These are phyloP conservation scores for Gossypium bickii DNA, from an alignment of 345 rosid genomes.

Conservation along the genomic window DNA sequence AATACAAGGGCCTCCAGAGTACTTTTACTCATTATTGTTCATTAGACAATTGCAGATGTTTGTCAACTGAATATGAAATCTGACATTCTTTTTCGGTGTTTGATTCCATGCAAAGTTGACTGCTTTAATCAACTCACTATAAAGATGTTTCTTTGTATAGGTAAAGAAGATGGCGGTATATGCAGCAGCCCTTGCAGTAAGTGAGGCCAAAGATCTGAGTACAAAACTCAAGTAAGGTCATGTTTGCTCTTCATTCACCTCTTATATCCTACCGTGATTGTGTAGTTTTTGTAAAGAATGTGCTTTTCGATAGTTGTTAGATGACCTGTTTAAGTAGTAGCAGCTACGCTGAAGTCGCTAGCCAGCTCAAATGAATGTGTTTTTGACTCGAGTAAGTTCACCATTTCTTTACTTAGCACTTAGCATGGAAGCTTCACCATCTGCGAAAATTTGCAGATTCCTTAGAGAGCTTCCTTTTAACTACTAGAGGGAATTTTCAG, in stretches of 20 bases:
- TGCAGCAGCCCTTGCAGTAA: conserved; percentile 35
- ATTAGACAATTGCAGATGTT: background rate
- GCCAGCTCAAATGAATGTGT: conserved; percentile 13
- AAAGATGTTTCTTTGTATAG: conserved; percentile 23
- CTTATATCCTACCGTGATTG: conserved; percentile 6
- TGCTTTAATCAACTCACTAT: background rate
- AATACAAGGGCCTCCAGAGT: too few relatives aligned
- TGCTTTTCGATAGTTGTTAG: conserved; percentile 1
- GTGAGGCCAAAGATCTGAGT: conserved; percentile 31
- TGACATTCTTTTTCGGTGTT: background rate
- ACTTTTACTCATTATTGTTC: background rate
- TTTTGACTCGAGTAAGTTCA: background rate
- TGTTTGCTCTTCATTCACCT: conserved; percentile 5
- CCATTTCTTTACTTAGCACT: background rate
- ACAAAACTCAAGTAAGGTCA: conserved; percentile 23
- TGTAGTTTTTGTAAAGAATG: background rate
- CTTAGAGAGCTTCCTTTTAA: background rate
- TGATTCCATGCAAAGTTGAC: background rate
- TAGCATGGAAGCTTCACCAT: background rate
- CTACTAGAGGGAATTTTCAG: background rate
- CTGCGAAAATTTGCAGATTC: background rate
- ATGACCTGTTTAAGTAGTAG: background rate
- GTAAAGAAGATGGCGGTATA: conserved; percentile 52
- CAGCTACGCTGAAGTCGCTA: background rate
- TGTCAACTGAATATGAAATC: background rate